Evolutionary conservation across 2,329 filamentous ascomycete genomes (phyloP).

Genomic region (Cadophora gregata): DNA sequence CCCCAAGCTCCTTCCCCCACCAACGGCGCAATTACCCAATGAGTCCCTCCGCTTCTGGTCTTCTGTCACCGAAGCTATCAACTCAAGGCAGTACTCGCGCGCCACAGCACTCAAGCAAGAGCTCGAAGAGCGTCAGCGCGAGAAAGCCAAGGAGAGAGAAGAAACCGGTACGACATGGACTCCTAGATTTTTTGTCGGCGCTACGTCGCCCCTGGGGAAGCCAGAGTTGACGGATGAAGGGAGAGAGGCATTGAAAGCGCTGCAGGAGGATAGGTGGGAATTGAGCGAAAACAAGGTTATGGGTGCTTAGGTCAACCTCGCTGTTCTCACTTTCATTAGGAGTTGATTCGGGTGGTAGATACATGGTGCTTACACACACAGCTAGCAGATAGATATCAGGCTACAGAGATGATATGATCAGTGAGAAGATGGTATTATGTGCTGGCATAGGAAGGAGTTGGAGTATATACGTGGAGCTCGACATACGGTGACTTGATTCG

Average conservation of each 20-base stretch:
- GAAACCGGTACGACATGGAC: conserved; percentile 72
- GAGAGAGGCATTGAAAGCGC: conserved; percentile 58
- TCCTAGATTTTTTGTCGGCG: conserved; percentile 83
- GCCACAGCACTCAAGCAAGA: conserved; percentile 90
- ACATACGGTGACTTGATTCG: conserved; percentile 4
- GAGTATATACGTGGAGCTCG: conserved; percentile 7
- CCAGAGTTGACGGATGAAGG: conserved; percentile 69
- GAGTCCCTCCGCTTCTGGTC: conserved; percentile 91
- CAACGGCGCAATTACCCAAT: conserved; percentile 80
- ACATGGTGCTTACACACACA: not conserved
- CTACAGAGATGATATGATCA: not conserved
- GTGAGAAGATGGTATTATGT: not conserved
- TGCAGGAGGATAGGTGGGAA: conserved; percentile 54
- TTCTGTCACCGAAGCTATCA: conserved; percentile 84
- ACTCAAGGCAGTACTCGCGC: conserved; percentile 78
- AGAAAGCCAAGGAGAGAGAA: conserved; percentile 82
- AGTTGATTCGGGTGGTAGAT: not conserved
- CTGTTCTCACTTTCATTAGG: not conserved
- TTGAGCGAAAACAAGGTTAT: conserved; percentile 40
- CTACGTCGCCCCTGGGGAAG: conserved; percentile 63
- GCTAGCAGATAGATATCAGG: not conserved
- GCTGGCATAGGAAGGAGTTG: not conserved
- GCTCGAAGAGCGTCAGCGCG: conserved; percentile 87
- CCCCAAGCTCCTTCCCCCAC: conserved; percentile 79
- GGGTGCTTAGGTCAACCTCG: conserved; percentile 26